phyloP scores from a whole-genome alignment of 495 filamentous ascomycete species.

The Neurospora sp. region DNA sequence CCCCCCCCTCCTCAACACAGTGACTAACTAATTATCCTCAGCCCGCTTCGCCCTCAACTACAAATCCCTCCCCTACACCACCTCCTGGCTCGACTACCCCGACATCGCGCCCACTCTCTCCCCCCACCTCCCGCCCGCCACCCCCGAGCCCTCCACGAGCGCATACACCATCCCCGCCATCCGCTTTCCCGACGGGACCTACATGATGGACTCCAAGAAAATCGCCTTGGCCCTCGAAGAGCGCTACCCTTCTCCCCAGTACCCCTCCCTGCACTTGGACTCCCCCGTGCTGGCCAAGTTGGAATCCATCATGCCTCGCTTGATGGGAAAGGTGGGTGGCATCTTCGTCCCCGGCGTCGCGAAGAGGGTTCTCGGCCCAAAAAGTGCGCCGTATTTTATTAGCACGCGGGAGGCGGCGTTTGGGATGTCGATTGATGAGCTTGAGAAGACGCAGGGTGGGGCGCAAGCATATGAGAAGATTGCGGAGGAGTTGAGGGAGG shows the following conservation, averaged over 20 bases:
- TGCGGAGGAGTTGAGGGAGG: constrained; percentile 24
- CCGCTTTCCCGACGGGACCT: constrained; percentile 36
- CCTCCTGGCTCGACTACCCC: constrained; percentile 56
- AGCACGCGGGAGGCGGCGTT: constrained; percentile 25
- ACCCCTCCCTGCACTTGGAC: constrained; percentile 36
- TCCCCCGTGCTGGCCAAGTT: constrained; percentile 30
- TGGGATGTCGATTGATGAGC: constrained; percentile 37
- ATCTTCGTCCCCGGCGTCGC: constrained; percentile 28
- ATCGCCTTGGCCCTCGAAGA: constrained; percentile 45
- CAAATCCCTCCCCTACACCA: constrained; percentile 53
- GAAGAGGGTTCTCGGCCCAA: constrained; percentile 24
- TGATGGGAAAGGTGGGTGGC: constrained; percentile 12
- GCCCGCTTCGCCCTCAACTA: constrained; percentile 50
- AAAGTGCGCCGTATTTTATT: constrained; percentile 37
- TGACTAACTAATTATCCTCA: no score
- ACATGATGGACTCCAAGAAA: constrained; percentile 45
- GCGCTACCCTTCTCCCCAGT: constrained; percentile 37
- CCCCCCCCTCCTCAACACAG: no score
- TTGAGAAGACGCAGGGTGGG: not conserved
- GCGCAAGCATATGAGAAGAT: constrained; percentile 21
- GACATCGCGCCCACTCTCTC: constrained; percentile 36
- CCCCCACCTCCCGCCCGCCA: not conserved
- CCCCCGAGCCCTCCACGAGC: constrained; percentile 21
- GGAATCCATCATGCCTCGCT: constrained; percentile 5
- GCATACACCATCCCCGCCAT: constrained; percentile 48